phyloP scores from a whole-genome alignment of 1,139 yeast genomes.

The Arxiozyma slooffiae region DNA sequence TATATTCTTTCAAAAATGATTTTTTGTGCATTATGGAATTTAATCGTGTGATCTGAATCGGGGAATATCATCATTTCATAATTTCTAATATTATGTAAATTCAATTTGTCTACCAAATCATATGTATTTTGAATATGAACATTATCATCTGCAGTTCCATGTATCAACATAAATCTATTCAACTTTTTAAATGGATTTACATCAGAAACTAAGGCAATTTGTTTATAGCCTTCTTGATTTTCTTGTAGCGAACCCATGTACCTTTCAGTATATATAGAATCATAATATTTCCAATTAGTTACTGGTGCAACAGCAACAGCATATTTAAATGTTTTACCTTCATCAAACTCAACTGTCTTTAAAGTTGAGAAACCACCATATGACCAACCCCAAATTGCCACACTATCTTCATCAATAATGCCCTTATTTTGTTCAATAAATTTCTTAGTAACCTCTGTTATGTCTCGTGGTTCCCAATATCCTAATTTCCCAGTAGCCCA shows the following conservation, averaged over 20 bases:
- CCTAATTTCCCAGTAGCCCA: slow-evolving; percentile 69
- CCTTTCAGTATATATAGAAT: slow-evolving; percentile 81
- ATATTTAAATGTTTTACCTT: slow-evolving; percentile 55
- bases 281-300: slow-evolving; percentile 72
- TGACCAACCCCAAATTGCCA: slow-evolving; percentile 97
- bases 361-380: slow-evolving; percentile 77
- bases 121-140: slow-evolving; percentile 87
- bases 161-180: slow-evolving; percentile 69
- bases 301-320: slow-evolving; percentile 91
- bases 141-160: slow-evolving; percentile 95
- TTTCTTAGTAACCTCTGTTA: slow-evolving; percentile 52
- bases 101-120: slow-evolving; percentile 61
- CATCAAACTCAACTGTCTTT: slow-evolving; percentile 64
- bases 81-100: slow-evolving; percentile 55
- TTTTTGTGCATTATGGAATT: slow-evolving; percentile 66
- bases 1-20: slow-evolving; percentile 68
- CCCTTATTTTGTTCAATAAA: slow-evolving; percentile 45
- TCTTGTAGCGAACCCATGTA: slow-evolving; percentile 64
- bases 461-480: slow-evolving; percentile 78
- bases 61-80: slow-evolving; percentile 89
- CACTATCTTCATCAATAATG: slow-evolving; percentile 48
- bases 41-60: slow-evolving; percentile 81
- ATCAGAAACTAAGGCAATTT: slow-evolving; percentile 40
- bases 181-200: slow-evolving; percentile 40
- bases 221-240: slow-evolving; percentile 41